A percentile compares a stretch with the other conserved stretches of the same genome.
Conservation (phyloP, 1,284 basidiomycete genomes). For the Apiotrichum mycotoxinovorans region DNA sequence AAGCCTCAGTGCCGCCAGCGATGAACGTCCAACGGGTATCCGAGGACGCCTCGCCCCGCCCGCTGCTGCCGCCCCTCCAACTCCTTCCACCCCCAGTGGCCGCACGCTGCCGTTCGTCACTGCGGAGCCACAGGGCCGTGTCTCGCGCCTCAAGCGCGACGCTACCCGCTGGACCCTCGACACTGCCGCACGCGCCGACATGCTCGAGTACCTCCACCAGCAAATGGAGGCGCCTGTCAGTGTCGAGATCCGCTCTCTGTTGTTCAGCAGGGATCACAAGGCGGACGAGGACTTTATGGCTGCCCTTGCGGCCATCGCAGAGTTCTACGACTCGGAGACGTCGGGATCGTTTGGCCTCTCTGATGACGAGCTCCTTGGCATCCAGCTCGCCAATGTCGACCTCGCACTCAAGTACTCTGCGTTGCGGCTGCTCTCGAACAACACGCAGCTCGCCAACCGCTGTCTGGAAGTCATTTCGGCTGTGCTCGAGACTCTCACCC, state of each 20-base stretch:
- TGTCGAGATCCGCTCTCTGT: conserved; percentile 67
- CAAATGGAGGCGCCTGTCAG: conserved; percentile 87
- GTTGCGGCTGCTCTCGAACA: conserved; percentile 84
- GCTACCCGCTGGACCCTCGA: conserved; percentile 77
- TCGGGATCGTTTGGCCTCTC: conserved; percentile 60
- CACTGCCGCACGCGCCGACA: conserved; percentile 63
- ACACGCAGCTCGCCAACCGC: conserved; percentile 83
- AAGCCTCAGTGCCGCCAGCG: conserved; percentile 13
- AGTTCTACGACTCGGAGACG: conserved; percentile 66
- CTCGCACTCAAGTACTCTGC: conserved; percentile 91
- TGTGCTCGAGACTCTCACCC: conserved; percentile 68
- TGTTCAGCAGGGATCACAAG: conserved; percentile 95
- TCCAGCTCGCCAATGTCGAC: conserved; percentile 87
- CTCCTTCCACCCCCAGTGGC: not conserved
- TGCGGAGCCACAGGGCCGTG: conserved; percentile 70
- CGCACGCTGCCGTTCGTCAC: conserved; percentile 59
- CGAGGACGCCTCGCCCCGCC: conserved; percentile 24
- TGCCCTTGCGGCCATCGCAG: conserved; percentile 68
- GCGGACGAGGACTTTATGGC: conserved; percentile 88
- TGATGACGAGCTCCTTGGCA: conserved; percentile 59
- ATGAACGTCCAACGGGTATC: conserved; percentile 30
- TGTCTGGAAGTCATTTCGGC: conserved; percentile 85
- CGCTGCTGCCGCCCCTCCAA: conserved; percentile 20
- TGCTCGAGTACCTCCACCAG: conserved; percentile 76
- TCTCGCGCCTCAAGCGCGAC: conserved; percentile 71